These are phyloP conservation scores for Leucosporidium yakuticum DNA, from an alignment of 768 basidiomycete species.

Conservation along the genomic window DNA sequence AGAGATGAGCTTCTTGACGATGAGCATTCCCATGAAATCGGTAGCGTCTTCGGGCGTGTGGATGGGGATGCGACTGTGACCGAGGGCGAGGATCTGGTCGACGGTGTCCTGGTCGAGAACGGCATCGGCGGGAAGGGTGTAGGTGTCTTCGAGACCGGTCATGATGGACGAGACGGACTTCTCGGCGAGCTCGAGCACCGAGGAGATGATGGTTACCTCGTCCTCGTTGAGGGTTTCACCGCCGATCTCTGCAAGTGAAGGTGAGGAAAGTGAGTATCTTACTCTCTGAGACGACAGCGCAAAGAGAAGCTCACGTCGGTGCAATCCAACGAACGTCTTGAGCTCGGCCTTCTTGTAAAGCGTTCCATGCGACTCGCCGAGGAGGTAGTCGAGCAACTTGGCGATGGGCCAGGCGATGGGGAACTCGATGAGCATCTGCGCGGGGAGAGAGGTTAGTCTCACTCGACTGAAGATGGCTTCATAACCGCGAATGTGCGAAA, in stretches of 20 bases:
- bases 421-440: constrained; percentile 35
- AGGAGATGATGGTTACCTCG: constrained; percentile 43
- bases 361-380: constrained; percentile 63
- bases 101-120: constrained; percentile 72
- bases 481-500: too few relatives aligned
- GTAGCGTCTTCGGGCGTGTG: constrained; percentile 64
- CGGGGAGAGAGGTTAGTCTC: too few relatives aligned
- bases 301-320: constrained; percentile 39
- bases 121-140: constrained; percentile 69
- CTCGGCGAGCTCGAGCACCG: constrained; percentile 33
- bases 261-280: background rate
- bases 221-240: constrained; percentile 47
- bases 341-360: constrained; percentile 44
- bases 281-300: background rate
- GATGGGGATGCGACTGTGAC: constrained; percentile 71
- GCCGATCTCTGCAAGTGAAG: constrained; percentile 35
- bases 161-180: constrained; percentile 62
- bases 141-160: constrained; percentile 81
- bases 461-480: background rate
- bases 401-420: constrained; percentile 70
- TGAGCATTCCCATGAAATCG: constrained; percentile 70
- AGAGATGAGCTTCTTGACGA: constrained; percentile 55
- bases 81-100: constrained; percentile 54
- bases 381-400: constrained; percentile 68
- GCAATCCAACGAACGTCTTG: constrained; percentile 49